Conservation (phyloP, 192 early-diverging fungal species). For the Backusella circina region DNA sequence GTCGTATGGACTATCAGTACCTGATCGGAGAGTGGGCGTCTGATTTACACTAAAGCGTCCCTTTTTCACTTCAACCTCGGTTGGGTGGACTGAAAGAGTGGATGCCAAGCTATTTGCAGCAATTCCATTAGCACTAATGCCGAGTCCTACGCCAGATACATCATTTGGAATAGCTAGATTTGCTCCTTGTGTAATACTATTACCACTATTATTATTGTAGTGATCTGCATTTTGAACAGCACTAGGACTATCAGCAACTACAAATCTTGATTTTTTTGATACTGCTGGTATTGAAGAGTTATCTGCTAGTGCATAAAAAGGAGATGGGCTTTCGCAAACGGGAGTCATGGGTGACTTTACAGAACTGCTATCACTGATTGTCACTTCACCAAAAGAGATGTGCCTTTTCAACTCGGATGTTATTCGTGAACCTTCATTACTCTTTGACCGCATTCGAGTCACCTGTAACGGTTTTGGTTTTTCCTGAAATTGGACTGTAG, state of each 20-base stretch:
- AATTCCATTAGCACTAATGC: not conserved
- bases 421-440: not conserved
- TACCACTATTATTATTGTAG: not conserved
- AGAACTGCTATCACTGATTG: constrained; percentile 4
- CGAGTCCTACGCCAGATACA: not conserved
- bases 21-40: not conserved
- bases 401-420: not conserved
- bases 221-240: not conserved
- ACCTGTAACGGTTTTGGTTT: not conserved
- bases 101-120: not conserved
- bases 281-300: not conserved
- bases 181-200: not conserved
- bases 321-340: not conserved
- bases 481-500: not conserved
- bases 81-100: not conserved
- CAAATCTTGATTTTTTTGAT: constrained; percentile 15
- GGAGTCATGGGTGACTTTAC: not conserved
- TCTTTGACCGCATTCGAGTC: not conserved
- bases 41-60: constrained; percentile 66
- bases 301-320: not conserved
- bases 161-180: not conserved
- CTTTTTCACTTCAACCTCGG: constrained; percentile 34
- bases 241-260: constrained; percentile 3
- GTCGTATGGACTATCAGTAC: not conserved
- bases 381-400: constrained; percentile 3